phyloP scores from a whole-genome alignment of 805 yeast species.

The Helenozyma baotianmanensis region DNA sequence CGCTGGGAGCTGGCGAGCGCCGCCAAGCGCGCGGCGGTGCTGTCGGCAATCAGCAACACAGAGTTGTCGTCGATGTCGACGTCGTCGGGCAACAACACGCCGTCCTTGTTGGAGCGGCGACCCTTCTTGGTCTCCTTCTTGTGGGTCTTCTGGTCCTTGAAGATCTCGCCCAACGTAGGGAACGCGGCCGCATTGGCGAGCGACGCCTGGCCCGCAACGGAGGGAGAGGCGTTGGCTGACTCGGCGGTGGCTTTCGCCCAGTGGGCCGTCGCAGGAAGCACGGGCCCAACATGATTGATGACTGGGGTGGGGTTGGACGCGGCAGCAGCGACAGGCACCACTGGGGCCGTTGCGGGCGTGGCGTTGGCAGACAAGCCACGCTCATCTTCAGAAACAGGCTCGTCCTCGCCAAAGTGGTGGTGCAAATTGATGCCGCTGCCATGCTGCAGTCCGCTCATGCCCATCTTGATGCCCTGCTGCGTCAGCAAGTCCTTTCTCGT shows the following conservation, averaged over 20 bases:
- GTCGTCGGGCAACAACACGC: conserved; percentile 41
- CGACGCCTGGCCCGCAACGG: conserved; percentile 29
- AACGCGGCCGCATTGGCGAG: conserved; percentile 50
- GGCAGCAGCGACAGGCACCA: too few species aligned
- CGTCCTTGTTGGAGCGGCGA: conserved; percentile 30
- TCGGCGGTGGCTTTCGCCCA: conserved; percentile 22
- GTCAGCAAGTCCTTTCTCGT: conserved; percentile 85
- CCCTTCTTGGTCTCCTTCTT: conserved; percentile 26
- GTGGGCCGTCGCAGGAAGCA: conserved; percentile 55
- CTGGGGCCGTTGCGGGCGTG: conserved; percentile 6
- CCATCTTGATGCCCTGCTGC: conserved; percentile 61
- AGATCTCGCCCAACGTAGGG: conserved; percentile 53
- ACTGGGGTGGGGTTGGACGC: conserved; percentile 7
- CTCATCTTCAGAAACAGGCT: too few species aligned
- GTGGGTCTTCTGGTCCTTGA: conserved; percentile 33
- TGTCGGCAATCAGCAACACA: conserved; percentile 46
- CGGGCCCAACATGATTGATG: conserved; percentile 25
- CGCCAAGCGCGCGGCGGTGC: conserved; percentile 40
- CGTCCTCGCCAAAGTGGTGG: conserved; percentile 11
- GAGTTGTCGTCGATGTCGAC: conserved; percentile 43
- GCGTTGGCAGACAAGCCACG: not conserved
- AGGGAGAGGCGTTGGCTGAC: conserved; percentile 34
- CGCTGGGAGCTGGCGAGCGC: conserved; percentile 32
- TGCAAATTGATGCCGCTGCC: conserved; percentile 12
- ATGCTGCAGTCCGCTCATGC: conserved; percentile 33